These are phyloP conservation scores for Luvunga scandens DNA, from an alignment of 345 rosid genomes.

Conservation along the genomic window DNA sequence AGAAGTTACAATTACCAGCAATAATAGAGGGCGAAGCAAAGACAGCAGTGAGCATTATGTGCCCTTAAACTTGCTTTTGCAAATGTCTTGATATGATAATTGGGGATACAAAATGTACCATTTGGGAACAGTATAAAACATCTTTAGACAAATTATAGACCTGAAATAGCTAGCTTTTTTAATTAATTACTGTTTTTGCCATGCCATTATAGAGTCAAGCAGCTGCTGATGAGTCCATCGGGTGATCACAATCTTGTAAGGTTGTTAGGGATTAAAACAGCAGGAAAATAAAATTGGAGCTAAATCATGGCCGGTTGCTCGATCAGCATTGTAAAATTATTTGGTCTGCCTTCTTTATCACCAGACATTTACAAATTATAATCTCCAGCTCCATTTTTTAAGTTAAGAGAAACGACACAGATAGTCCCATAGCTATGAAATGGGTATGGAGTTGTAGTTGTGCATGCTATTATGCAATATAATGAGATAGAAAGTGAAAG, in stretches of 20 bases:
- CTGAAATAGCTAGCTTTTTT: neutral
- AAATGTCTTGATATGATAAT: neutral
- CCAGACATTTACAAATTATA: neutral
- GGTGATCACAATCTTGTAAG: neutral
- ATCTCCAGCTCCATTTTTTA: no score
- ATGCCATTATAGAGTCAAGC: neutral
- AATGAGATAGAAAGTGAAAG: neutral
- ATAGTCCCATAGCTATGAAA: no score
- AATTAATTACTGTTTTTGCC: neutral
- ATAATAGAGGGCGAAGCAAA: neutral
- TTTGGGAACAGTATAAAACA: neutral
- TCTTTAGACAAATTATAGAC: neutral
- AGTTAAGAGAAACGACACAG: no score
- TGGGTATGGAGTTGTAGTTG: no score
- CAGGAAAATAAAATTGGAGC: neutral
- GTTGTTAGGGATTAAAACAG: neutral
- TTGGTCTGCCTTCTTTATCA: constrained; percentile 5
- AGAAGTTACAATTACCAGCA: neutral
- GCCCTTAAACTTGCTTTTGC: neutral
- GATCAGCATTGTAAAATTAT: neutral
- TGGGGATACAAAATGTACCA: neutral
- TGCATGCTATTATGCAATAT: neutral
- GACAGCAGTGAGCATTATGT: neutral
- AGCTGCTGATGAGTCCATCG: neutral
- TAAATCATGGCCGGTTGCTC: neutral